Conservation (phyloP, 2,329 filamentous ascomycete genomes). For the Emmonsia crescens region DNA sequence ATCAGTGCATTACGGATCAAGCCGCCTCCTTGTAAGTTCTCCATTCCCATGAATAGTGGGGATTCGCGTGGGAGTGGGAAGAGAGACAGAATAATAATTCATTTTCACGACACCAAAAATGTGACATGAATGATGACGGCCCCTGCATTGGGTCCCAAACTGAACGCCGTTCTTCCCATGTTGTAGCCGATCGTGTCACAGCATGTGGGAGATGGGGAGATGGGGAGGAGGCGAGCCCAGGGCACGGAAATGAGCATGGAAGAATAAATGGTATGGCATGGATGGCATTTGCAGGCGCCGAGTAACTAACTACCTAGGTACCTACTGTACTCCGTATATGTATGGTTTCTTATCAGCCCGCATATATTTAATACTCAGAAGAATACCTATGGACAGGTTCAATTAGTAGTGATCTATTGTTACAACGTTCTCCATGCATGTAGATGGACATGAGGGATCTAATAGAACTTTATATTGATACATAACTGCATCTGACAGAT, state of each 20-base stretch:
- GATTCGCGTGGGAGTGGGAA: background rate
- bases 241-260: background rate
- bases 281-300: background rate
- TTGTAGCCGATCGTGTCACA: background rate
- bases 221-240: background rate
- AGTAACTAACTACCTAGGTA: no score
- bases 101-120: background rate
- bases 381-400: background rate
- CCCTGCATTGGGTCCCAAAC: background rate
- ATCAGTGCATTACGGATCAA: background rate
- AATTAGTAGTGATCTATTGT: no score
- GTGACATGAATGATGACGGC: background rate
- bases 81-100: background rate
- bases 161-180: background rate
- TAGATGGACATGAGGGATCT: background rate
- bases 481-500: no score
- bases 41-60: background rate
- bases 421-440: no score
- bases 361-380: background rate
- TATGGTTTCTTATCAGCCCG: background rate
- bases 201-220: no score
- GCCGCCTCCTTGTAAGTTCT: no score
- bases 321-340: no score
- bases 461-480: no score
- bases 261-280: background rate